Conservation (phyloP, 306 rosid species). For the Purshia tridentata region DNA sequence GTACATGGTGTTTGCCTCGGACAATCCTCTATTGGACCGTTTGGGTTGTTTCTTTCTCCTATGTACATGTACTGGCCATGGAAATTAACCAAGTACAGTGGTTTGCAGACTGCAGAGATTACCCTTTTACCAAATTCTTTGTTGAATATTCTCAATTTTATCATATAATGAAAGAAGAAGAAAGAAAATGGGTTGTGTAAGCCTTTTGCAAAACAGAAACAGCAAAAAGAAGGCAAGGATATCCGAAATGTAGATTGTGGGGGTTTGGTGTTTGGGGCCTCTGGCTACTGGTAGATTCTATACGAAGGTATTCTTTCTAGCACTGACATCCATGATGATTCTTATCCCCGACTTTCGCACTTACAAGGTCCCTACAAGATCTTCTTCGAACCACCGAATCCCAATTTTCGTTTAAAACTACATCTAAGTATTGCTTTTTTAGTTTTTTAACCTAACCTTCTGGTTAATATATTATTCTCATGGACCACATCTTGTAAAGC, state of each 20-base stretch:
- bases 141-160: not conserved
- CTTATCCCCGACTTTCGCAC: slow-evolving; percentile 12
- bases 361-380: slow-evolving; percentile 27
- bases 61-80: not conserved
- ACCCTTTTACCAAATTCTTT: not conserved
- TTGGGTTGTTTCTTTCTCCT: not conserved
- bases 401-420: not conserved
- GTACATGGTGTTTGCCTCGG: not conserved
- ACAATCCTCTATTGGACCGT: not conserved
- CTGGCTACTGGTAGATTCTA: slow-evolving; percentile 8
- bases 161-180: not conserved
- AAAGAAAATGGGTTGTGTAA: not conserved
- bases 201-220: not conserved
- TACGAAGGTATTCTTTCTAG: slow-evolving; percentile 14
- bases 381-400: slow-evolving; percentile 30
- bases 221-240: slow-evolving; percentile 20
- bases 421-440: too few relatives aligned
- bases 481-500: too few relatives aligned
- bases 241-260: slow-evolving; percentile 6
- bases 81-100: not conserved
- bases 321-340: slow-evolving; percentile 41
- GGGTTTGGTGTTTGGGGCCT: not conserved
- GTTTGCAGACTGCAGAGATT: not conserved
- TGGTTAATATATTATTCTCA: not conserved
- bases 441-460: not conserved